Conservation (phyloP, 306 rosid genomes). For the Medicago ruthenica region DNA sequence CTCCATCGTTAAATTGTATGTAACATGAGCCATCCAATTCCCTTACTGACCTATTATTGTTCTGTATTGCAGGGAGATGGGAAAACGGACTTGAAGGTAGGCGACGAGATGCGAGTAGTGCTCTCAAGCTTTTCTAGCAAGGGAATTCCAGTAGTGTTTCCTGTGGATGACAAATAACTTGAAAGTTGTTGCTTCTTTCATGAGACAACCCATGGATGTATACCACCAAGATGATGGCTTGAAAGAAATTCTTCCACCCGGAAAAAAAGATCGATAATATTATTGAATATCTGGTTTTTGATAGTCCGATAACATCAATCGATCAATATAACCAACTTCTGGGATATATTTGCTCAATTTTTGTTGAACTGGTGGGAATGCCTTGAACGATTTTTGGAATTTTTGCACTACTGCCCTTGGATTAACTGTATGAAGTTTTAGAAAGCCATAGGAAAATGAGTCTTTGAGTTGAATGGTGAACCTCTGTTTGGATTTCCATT, state of each 20-base stretch:
- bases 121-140: conserved; percentile 76
- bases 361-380: conserved; percentile 29
- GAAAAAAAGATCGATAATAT: conserved; percentile 6
- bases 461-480: neutral
- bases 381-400: neutral
- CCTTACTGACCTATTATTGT: conserved; percentile 33
- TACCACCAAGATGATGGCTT: conserved; percentile 31
- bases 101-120: conserved; percentile 68
- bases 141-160: conserved; percentile 80
- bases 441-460: conserved; percentile 17
- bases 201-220: neutral
- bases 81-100: conserved; percentile 53
- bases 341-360: neutral
- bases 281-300: conserved; percentile 20
- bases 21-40: neutral
- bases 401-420: conserved; percentile 20
- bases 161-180: conserved; percentile 55
- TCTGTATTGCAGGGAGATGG: conserved; percentile 58
- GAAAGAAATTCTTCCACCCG: conserved; percentile 24
- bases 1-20: neutral
- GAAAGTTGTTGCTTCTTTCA: conserved; percentile 14
- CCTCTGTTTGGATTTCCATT: too few relatives aligned
- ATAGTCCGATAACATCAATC: neutral
- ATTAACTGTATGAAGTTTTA: conserved; percentile 11
- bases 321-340: neutral